These are phyloP conservation scores for Taphrina confusa DNA, from an alignment of 1,139 yeast genomes.

Conservation along the genomic window DNA sequence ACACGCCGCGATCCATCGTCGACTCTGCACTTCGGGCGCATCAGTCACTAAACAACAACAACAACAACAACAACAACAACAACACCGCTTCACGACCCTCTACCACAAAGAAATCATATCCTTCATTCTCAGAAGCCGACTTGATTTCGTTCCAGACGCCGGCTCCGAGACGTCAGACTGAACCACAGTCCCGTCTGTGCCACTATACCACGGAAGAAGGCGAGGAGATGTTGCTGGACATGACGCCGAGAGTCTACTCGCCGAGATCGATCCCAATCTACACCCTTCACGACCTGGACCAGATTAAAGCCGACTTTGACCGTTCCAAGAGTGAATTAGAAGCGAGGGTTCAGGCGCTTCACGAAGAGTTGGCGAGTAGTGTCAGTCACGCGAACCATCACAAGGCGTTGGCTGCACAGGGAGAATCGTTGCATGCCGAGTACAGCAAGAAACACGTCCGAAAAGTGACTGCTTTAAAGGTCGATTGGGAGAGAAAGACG, in stretches of 20 bases:
- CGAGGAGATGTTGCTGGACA: slow-evolving; percentile 30
- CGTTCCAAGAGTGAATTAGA: slow-evolving; percentile 8
- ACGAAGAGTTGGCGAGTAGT: slow-evolving; percentile 22
- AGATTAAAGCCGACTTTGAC: slow-evolving; percentile 24
- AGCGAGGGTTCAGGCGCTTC: slow-evolving; percentile 8
- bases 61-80: too few relatives aligned
- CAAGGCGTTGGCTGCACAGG: slow-evolving; percentile 28
- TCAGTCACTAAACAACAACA: slow-evolving; percentile 9
- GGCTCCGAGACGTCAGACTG: slow-evolving; percentile 6
- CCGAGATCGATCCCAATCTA: slow-evolving; percentile 29
- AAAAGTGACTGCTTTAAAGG: slow-evolving; percentile 35
- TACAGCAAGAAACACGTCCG: slow-evolving; percentile 36
- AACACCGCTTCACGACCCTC: background rate
- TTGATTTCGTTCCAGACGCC: slow-evolving; percentile 30
- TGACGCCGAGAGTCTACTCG: slow-evolving; percentile 31
- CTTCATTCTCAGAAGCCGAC: slow-evolving; percentile 13
- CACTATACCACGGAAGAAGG: slow-evolving; percentile 22
- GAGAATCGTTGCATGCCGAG: slow-evolving; percentile 31
- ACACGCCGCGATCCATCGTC: slow-evolving; percentile 20
- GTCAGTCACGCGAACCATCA: slow-evolving; percentile 25
- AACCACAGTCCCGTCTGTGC: slow-evolving; percentile 8
- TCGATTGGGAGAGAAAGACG: slow-evolving; percentile 34
- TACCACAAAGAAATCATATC: background rate
- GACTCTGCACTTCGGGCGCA: slow-evolving; percentile 26
- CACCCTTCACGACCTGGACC: slow-evolving; percentile 29